These are phyloP conservation scores for Aspergillus texensis DNA, from an alignment of 2,329 filamentous ascomycete species.

Conservation along the genomic window DNA sequence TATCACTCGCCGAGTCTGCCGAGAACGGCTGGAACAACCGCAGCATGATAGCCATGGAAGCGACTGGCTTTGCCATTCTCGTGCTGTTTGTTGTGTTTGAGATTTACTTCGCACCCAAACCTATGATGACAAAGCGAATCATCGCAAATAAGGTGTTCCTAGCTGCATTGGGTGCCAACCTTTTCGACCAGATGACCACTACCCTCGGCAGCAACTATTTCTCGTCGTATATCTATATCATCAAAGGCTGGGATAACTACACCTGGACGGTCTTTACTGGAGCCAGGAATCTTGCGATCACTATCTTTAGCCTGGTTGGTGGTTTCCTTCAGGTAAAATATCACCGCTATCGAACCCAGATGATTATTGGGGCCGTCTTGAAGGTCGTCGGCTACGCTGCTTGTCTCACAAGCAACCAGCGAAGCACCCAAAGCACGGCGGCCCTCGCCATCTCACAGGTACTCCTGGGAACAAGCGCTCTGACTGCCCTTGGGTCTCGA, in stretches of 20 bases:
- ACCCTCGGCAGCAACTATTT: slow-evolving; percentile 11
- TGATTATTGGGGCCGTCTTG: slow-evolving; percentile 41
- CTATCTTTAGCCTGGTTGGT: slow-evolving; percentile 38
- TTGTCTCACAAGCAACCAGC: slow-evolving; percentile 34
- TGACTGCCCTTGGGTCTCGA: slow-evolving; percentile 45
- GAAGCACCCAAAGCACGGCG: slow-evolving; percentile 34
- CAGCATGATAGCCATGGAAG: slow-evolving; percentile 52
- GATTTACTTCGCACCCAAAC: slow-evolving; percentile 50
- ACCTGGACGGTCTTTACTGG: slow-evolving; percentile 48
- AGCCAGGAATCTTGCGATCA: slow-evolving; percentile 45
- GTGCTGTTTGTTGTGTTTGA: slow-evolving; percentile 57
- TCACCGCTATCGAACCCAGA: slow-evolving; percentile 48
- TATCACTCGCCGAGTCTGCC: slow-evolving; percentile 53
- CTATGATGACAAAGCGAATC: slow-evolving; percentile 41
- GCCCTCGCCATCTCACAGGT: slow-evolving; percentile 41
- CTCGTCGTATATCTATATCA: slow-evolving; percentile 14
- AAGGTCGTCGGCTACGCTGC: slow-evolving; percentile 44
- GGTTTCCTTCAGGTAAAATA: slow-evolving; percentile 36
- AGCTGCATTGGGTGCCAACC: slow-evolving; percentile 5
- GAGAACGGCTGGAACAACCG: slow-evolving; percentile 44
- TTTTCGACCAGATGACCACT: slow-evolving; percentile 12
- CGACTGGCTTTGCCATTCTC: slow-evolving; percentile 57
- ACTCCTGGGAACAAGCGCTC: slow-evolving; percentile 40
- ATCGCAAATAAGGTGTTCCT: slow-evolving; percentile 29
- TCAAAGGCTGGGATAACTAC: slow-evolving; percentile 34